These are phyloP conservation scores for Penicillium chermesinum DNA, from an alignment of 495 filamentous ascomycete species.

Conservation along the genomic window DNA sequence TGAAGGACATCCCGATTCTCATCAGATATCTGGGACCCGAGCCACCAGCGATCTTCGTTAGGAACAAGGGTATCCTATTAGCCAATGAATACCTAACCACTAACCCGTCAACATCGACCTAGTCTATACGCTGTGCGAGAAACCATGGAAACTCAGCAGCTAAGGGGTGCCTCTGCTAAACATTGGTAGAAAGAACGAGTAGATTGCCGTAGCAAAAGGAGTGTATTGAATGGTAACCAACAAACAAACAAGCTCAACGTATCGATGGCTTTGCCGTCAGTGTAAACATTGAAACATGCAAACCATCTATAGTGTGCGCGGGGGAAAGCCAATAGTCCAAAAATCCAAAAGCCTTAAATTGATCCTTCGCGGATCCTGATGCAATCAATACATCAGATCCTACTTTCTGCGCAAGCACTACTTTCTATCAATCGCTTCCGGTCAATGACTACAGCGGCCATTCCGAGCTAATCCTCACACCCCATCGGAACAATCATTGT, in stretches of 20 bases:
- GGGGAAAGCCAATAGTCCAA: neutral
- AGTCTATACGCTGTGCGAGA: too few species aligned
- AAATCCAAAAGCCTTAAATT: neutral
- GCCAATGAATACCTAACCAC: too few species aligned
- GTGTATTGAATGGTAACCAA: slow-evolving; percentile 2
- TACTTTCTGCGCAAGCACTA: neutral
- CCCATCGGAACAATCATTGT: neutral
- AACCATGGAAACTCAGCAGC: too few species aligned
- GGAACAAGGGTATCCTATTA: too few species aligned
- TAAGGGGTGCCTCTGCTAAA: too few species aligned
- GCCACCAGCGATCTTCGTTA: too few species aligned
- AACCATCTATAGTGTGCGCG: slow-evolving; percentile 5
- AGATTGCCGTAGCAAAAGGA: slow-evolving; percentile 6
- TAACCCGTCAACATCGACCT: too few species aligned
- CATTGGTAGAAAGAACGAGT: neutral
- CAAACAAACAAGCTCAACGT: slow-evolving; percentile 1
- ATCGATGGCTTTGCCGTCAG: neutral
- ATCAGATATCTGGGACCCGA: too few species aligned
- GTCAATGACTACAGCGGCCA: neutral
- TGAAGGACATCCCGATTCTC: too few species aligned
- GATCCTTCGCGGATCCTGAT: neutral
- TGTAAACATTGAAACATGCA: slow-evolving; percentile 8
- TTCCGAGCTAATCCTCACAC: neutral
- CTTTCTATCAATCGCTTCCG: neutral
- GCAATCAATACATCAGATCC: neutral